Evolutionary conservation across 768 basidiomycete species (phyloP), one percentile per base, ranked within the genome.

Genomic region (Myochromella boudieri): DNA sequence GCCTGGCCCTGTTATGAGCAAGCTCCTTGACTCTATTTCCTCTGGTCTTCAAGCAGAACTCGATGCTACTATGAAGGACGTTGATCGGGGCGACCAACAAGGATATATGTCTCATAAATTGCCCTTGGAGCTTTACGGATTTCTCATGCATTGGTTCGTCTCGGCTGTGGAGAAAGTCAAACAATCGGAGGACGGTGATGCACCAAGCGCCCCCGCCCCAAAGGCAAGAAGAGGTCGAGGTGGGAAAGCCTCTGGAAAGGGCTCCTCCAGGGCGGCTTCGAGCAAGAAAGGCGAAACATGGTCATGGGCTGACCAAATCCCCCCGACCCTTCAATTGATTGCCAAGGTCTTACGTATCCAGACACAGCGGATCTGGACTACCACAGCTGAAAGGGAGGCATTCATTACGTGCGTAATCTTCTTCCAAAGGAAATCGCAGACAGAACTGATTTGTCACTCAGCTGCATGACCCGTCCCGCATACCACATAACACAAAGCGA

Each of bases 121-220:
- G 3, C 81, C 91, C 0, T 73, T 99, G 49, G 97, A 98, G 64
- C 84, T 89, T 75, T 97, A 91, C 63, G 88, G 87, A 6, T 97
- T 98, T 62, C 70, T 97, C 20, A 67, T 97, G n/a, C 77, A 85
- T 50, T 97, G 94, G 94, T 95, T 95, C 61, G 87, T 91, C 12
- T 68, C 71, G 9, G 84, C 84, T 0, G 87, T 84, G 1, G 93
- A 95, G 66, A 87, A 85, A 54, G 80, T 86, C 48, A 87, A 85
- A 34, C 69, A 69, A 5, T 60, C 72, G 10, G 77, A 71, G 15
- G 70, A 68, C 12, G 73, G 66, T 14, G 73, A 70, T 4, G 77
- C 28, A 4, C 49, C 32, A 14, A 67, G 61, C 7, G 49, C 46
- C 5, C 72, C 77, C 1, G 69, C 69, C 18, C 62, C 75, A 1